Base-by-base conservation (phyloP, 805 yeast genomes). In the Starmerella floricola region DNA sequence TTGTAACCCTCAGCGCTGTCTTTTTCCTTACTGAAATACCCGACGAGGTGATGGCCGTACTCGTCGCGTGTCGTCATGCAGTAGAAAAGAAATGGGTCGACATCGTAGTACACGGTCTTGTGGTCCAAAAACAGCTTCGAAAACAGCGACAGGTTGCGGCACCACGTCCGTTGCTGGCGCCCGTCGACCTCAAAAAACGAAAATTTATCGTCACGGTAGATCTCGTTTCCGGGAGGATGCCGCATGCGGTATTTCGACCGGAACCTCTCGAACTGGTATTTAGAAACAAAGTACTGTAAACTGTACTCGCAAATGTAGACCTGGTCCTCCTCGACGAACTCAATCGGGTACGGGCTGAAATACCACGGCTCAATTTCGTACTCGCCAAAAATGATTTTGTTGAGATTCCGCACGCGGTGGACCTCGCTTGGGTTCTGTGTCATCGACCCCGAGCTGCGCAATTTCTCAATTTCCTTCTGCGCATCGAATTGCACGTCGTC, bases 221-320 rank as follows among this genome's bases (percentile, higher is more conserved):
- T 87, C 57, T 91, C 98, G 63, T 91, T 91, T 0, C 99, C 99
- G 0, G 99, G 99, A 1, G 99, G 99, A 56, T 88, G 97, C 58
- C 79, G 76, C 63, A 91, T 68, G 1, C 93, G 79, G 59, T 93
- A 82, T 58, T 91, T 91, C 21, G 74, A 61, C 56, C 97, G 70
- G 64, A 85, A 91, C 49, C 99, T 68, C 63, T 91, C 93, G 63
- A 88, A 91, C 62, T 87, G 97, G 55, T 82, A 84, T 48, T 71
- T 68, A 0, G 94, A 82, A 3, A 94, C 91, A 63, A 84, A 91
- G 62, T 84, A 91, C 45, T 83, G 76, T 45, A 91, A 62, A 2
- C 95, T 78, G 59, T 82, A 91, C 62, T 87, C 97, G 62, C 95
- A 91, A 35, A 91, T 80, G 59, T 80, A 91, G 19, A 91, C 73